phyloP scores from a whole-genome alignment of 2,329 filamentous ascomycete genomes.

The Paracamarosporium sp. region DNA sequence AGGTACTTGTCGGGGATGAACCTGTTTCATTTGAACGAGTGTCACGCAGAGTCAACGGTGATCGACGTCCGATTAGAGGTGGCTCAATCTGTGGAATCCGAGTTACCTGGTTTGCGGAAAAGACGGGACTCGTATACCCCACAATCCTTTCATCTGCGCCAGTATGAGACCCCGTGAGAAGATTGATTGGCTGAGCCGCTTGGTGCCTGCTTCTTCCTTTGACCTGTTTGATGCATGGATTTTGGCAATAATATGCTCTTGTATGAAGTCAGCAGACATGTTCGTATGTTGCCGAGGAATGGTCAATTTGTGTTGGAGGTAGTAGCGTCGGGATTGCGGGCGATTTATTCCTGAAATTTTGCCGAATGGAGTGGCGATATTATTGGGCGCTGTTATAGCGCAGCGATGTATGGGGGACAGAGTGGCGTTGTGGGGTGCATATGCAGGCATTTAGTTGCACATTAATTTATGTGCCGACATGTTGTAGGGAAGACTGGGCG shows the following conservation, averaged over 20 bases:
- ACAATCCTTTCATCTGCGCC: not conserved
- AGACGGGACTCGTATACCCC: not conserved
- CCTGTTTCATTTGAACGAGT: conserved; percentile 3
- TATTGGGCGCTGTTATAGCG: not conserved
- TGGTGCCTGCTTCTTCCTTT: not conserved
- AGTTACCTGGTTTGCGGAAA: not conserved
- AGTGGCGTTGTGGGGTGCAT: conserved; percentile 5
- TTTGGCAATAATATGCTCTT: not conserved
- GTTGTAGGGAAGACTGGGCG: not conserved
- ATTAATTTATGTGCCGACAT: not conserved
- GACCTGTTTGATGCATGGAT: not conserved
- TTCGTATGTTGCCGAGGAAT: not conserved
- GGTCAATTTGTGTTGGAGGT: not conserved
- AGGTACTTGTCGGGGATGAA: not conserved
- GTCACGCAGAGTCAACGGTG: not conserved
- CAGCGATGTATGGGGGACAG: not conserved
- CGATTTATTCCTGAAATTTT: not conserved
- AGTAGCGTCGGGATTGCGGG: conserved; percentile 4
- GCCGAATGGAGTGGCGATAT: not conserved
- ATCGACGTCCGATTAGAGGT: not conserved
- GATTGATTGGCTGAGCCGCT: not conserved
- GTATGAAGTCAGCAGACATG: conserved; percentile 1
- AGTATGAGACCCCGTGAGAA: not conserved
- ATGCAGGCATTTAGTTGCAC: not conserved
- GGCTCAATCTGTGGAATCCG: not conserved